A percentile compares a stretch with the other conserved stretches of the same genome.
Conservation (phyloP, 1,284 basidiomycete species). For the Rhodofomes roseus region DNA sequence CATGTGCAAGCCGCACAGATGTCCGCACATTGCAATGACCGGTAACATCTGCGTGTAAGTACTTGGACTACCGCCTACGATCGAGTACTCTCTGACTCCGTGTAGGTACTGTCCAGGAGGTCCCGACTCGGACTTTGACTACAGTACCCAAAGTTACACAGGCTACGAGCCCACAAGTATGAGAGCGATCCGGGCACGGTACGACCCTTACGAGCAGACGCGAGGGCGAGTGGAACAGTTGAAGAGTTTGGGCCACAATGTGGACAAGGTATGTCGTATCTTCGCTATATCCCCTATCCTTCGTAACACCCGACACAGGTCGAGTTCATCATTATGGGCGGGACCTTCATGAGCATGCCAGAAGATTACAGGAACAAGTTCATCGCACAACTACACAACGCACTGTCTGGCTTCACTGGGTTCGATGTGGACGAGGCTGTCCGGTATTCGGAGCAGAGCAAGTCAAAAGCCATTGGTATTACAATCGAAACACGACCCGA, state of each 20-base stretch:
- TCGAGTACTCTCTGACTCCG: background rate
- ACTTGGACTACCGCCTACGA: background rate
- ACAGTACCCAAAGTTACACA: constrained; percentile 97
- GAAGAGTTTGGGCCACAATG: constrained; percentile 91
- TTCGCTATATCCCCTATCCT: too few relatives aligned
- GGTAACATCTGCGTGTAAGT: constrained; percentile 98
- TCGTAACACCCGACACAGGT: constrained; percentile 46
- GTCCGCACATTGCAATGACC: constrained; percentile 99
- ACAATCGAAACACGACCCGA: constrained; percentile 99
- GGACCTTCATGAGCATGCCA: constrained; percentile 99
- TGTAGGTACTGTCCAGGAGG: constrained; percentile 97
- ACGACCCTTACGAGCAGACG: constrained; percentile 99
- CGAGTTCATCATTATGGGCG: constrained; percentile 99
- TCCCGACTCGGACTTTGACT: constrained; percentile 99
- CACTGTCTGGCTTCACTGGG: constrained; percentile 92
- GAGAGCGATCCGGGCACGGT: constrained; percentile 96
- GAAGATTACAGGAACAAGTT: constrained; percentile 95
- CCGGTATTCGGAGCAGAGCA: constrained; percentile 92
- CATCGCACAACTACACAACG: constrained; percentile 96
- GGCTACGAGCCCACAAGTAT: constrained; percentile 98
- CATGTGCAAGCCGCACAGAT: constrained; percentile 99
- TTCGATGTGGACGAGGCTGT: constrained; percentile 98
- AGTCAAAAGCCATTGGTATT: constrained; percentile 98
- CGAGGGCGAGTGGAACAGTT: constrained; percentile 94
- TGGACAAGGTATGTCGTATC: constrained; percentile 76